Conservation (phyloP, 2,329 filamentous ascomycete genomes). For the Hymenotorrendiella dingleyae region DNA sequence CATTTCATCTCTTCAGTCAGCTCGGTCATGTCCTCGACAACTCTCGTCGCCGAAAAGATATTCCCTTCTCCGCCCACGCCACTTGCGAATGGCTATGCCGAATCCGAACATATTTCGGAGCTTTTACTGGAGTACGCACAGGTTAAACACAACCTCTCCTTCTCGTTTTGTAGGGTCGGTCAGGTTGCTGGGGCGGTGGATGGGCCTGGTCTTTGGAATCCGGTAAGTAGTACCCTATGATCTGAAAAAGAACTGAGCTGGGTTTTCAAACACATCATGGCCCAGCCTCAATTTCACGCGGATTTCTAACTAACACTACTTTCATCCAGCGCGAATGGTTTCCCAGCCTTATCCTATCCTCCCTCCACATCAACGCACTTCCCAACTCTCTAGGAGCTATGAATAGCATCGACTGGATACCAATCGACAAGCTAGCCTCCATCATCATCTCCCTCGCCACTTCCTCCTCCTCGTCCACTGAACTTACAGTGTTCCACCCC, state of each 20-base stretch:
- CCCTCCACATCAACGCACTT: not conserved
- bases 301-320: too few relatives aligned
- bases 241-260: too few relatives aligned
- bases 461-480: not conserved
- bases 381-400: not conserved
- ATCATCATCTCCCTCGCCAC: not conserved
- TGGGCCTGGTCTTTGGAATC: not conserved
- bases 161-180: not conserved
- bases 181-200: not conserved
- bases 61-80: not conserved
- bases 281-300: too few relatives aligned
- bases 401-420: not conserved
- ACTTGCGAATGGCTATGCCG: not conserved
- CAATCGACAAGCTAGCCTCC: not conserved
- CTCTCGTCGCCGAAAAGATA: not conserved
- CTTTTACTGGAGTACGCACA: not conserved
- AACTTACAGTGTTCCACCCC: not conserved
- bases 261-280: too few relatives aligned
- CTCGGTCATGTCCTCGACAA: not conserved
- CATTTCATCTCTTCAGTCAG: not conserved
- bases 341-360: not conserved
- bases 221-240: too few relatives aligned
- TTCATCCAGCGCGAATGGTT: not conserved
- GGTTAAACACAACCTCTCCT: not conserved
- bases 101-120: not conserved